Percentiles rank a stretch among this genome's conserved stretches.
phyloP scores from a whole-genome alignment of 352 stramenopile genomes.

The Phytophthora uliginosa region DNA sequence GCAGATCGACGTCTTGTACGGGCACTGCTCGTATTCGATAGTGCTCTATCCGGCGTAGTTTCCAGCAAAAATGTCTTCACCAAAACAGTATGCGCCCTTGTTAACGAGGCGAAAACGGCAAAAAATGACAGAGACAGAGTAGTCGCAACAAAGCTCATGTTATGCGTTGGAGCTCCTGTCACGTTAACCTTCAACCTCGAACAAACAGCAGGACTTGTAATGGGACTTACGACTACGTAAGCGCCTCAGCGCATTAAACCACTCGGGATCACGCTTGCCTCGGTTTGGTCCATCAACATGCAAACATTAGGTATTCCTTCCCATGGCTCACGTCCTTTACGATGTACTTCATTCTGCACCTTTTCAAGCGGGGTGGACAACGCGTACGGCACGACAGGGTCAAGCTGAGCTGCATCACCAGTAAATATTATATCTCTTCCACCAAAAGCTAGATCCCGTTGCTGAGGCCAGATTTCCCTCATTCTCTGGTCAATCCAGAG shows the following conservation, averaged over 20 bases:
- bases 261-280: slow-evolving; percentile 1
- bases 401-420: background rate
- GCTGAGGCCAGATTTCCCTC: background rate
- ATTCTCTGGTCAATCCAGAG: slow-evolving; percentile 2
- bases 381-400: slow-evolving; percentile 2
- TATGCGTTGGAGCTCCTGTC: no score
- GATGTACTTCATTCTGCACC: background rate
- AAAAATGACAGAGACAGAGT: no score
- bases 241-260: background rate
- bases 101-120: no score
- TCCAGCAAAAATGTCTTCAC: no score
- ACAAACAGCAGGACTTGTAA: no score
- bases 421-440: slow-evolving; percentile 11
- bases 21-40: no score
- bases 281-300: slow-evolving; percentile 4
- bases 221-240: background rate
- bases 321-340: slow-evolving; percentile 4
- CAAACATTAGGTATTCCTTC: background rate
- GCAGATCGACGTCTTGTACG: no score
- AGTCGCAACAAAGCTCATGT: no score
- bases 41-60: no score
- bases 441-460: background rate
- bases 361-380: background rate
- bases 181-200: no score
- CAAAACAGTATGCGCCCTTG: no score